phyloP scores from a whole-genome alignment of 495 filamentous ascomycete genomes.

The Hypomontagnella monticulosa region DNA sequence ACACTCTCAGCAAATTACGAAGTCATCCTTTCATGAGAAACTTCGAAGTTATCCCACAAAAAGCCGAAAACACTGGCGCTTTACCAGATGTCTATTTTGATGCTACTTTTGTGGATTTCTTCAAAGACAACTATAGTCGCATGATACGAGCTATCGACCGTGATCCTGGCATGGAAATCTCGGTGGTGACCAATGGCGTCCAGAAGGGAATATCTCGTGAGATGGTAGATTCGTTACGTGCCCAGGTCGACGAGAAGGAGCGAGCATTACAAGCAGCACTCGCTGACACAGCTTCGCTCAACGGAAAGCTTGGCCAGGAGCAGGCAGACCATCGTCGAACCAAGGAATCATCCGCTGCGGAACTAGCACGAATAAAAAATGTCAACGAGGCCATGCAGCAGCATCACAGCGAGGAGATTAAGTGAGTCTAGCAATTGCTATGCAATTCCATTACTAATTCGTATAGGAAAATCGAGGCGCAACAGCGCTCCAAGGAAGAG shows the following conservation, averaged over 20 bases:
- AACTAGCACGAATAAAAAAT: constrained; percentile 70
- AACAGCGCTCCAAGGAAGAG: constrained; percentile 39
- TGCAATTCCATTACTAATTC: constrained; percentile 22
- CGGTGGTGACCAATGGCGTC: constrained; percentile 77
- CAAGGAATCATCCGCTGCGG: constrained; percentile 71
- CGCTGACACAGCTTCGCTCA: constrained; percentile 69
- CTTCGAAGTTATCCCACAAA: constrained; percentile 86
- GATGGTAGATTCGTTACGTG: constrained; percentile 82
- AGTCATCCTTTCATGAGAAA: constrained; percentile 86
- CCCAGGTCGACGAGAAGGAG: constrained; percentile 77
- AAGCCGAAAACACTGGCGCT: constrained; percentile 61
- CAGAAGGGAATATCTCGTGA: constrained; percentile 86
- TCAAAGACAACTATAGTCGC: constrained; percentile 94
- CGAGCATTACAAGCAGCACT: constrained; percentile 74
- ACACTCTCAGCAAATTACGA: constrained; percentile 81
- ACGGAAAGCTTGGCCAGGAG: constrained; percentile 78
- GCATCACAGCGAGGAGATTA: constrained; percentile 66
- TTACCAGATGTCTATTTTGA: constrained; percentile 90
- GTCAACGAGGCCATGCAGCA: constrained; percentile 77
- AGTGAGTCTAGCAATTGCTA: constrained; percentile 28
- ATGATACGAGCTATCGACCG: constrained; percentile 88
- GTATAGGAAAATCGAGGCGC: constrained; percentile 41
- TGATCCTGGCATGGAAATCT: constrained; percentile 86
- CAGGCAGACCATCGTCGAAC: constrained; percentile 77
- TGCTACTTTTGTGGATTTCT: constrained; percentile 86